phyloP scores from a whole-genome alignment of 2,329 filamentous ascomycete species.

The Neonectria sp. region DNA sequence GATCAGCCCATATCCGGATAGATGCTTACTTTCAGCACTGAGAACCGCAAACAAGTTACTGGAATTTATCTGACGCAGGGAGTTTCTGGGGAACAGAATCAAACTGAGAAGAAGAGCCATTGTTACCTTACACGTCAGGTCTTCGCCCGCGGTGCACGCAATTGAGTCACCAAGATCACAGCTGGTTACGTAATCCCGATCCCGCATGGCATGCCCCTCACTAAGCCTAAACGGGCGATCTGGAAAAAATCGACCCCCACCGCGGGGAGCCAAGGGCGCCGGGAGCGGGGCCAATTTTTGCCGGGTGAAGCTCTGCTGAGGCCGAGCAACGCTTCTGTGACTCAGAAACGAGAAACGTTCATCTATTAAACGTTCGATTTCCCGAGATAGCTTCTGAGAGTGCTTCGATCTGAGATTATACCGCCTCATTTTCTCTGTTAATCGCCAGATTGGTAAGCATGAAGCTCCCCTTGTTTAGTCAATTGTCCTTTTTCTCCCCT shows the following conservation, averaged over 20 bases:
- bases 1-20: neutral
- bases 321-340: conserved; percentile 42
- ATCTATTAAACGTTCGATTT: conserved; percentile 9
- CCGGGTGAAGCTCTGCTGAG: conserved; percentile 27
- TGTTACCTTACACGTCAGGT: too few species aligned
- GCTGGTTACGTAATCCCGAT: neutral
- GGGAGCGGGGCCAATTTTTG: conserved; percentile 44
- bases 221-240: conserved; percentile 7
- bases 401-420: neutral
- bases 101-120: neutral
- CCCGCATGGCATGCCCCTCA: conserved; percentile 12
- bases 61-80: neutral
- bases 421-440: neutral
- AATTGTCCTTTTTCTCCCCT: conserved; percentile 14
- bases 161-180: neutral
- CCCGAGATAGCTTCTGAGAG: conserved; percentile 1
- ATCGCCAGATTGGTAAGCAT: conserved; percentile 9
- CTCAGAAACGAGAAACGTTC: conserved; percentile 31
- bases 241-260: conserved; percentile 12
- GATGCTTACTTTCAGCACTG: neutral
- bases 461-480: conserved; percentile 4
- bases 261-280: conserved; percentile 25
- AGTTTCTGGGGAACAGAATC: neutral
- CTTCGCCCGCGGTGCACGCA: neutral
- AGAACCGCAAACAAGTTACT: neutral